These are phyloP conservation scores for Trichoderma virens DNA, from an alignment of 495 filamentous ascomycete species.

Conservation along the genomic window DNA sequence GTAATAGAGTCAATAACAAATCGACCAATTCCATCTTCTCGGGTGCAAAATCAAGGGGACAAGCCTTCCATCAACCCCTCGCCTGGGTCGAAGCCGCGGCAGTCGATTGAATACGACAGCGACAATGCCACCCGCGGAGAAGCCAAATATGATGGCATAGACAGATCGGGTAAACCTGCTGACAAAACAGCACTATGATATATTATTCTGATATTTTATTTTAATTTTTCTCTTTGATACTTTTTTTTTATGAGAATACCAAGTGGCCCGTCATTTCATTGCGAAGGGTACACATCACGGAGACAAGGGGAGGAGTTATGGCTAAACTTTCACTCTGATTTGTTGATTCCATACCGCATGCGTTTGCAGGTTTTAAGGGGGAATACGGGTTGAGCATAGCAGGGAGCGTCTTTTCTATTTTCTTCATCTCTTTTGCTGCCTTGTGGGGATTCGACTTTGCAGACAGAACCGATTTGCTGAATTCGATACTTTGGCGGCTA, in stretches of 20 bases:
- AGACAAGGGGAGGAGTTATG: background rate
- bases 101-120: background rate
- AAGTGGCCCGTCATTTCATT: background rate
- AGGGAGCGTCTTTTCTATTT: background rate
- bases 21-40: background rate
- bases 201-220: background rate
- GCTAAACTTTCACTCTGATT: background rate
- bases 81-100: background rate
- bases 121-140: background rate
- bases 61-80: background rate
- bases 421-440: background rate
- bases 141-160: background rate
- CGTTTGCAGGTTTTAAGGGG: background rate
- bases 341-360: background rate
- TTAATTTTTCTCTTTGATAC: background rate
- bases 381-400: background rate
- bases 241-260: background rate
- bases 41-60: background rate
- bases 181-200: background rate
- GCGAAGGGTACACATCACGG: background rate
- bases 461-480: background rate
- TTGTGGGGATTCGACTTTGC: background rate
- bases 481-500: no score
- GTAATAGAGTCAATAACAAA: background rate
- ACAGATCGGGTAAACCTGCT: background rate